A percentile compares a stretch with the other conserved stretches of the same genome.
Conservation (phyloP, 495 filamentous ascomycete species). For the Penicillium salamii region DNA sequence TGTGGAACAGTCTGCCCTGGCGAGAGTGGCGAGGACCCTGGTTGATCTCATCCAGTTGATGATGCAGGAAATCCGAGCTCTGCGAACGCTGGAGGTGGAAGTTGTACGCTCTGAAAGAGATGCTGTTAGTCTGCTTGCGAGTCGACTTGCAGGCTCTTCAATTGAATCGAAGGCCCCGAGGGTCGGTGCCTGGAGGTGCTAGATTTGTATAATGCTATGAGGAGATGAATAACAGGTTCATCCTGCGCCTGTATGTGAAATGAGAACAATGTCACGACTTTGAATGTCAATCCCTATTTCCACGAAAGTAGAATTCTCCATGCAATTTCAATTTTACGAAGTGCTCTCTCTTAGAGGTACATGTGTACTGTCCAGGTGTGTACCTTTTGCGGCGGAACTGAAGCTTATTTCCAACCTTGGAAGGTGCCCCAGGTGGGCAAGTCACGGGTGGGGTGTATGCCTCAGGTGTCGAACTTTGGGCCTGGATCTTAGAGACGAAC, state of each 20-base stretch:
- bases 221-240: no score
- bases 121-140: slow-evolving; percentile 35
- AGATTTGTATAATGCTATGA: background rate
- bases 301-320: no score
- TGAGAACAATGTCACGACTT: background rate
- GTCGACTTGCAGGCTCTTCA: slow-evolving; percentile 20
- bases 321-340: no score
- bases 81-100: slow-evolving; percentile 41
- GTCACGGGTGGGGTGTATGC: no score
- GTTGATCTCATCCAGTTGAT: slow-evolving; percentile 36
- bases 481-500: background rate
- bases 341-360: no score
- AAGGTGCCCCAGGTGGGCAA: no score
- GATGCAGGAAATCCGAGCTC: slow-evolving; percentile 42
- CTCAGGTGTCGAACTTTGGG: background rate
- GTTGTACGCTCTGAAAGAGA: slow-evolving; percentile 36
- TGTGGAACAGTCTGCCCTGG: slow-evolving; percentile 33
- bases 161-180: slow-evolving; percentile 8
- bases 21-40: slow-evolving; percentile 27
- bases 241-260: background rate
- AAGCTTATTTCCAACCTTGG: no score
- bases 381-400: background rate
- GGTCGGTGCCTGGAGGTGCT: slow-evolving; percentile 23
- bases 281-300: no score
- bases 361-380: background rate